Evolutionary conservation across 768 basidiomycete genomes (phyloP).

Genomic region (Phanerodontia chrysosporium): DNA sequence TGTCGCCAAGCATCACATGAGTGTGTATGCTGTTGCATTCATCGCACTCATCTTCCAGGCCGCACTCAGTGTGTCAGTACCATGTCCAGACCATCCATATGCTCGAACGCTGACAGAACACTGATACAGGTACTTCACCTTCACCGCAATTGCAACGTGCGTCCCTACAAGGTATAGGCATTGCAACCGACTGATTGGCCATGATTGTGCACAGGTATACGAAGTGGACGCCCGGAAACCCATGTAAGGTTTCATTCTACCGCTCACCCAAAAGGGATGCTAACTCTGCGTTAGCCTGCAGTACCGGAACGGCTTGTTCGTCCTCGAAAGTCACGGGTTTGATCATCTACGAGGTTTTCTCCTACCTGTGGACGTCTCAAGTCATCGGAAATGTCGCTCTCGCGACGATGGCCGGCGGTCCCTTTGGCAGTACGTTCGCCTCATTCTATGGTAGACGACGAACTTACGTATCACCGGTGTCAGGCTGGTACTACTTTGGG

Average conservation of each 20-base stretch:
- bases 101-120: neutral
- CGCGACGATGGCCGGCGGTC: conserved; percentile 77
- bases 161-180: neutral
- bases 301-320: conserved; percentile 51
- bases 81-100: neutral
- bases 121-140: conserved; percentile 62
- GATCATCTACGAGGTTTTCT: conserved; percentile 74
- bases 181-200: neutral
- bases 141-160: conserved; percentile 72
- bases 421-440: conserved; percentile 47
- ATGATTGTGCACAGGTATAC: conserved; percentile 34
- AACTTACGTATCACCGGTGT: neutral
- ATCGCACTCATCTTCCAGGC: conserved; percentile 68
- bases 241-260: conserved; percentile 39
- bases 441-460: neutral
- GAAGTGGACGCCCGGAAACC: conserved; percentile 76
- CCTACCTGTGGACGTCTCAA: conserved; percentile 84
- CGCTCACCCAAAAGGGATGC: neutral
- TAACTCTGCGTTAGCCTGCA: conserved; percentile 40
- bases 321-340: conserved; percentile 74
- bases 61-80: conserved; percentile 58
- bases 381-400: conserved; percentile 77
- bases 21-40: conserved; percentile 77
- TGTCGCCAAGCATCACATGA: conserved; percentile 76
- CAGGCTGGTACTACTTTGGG: conserved; percentile 77